Conservation (phyloP, 2,329 filamentous ascomycete species). For the Botrytis tulipae region DNA sequence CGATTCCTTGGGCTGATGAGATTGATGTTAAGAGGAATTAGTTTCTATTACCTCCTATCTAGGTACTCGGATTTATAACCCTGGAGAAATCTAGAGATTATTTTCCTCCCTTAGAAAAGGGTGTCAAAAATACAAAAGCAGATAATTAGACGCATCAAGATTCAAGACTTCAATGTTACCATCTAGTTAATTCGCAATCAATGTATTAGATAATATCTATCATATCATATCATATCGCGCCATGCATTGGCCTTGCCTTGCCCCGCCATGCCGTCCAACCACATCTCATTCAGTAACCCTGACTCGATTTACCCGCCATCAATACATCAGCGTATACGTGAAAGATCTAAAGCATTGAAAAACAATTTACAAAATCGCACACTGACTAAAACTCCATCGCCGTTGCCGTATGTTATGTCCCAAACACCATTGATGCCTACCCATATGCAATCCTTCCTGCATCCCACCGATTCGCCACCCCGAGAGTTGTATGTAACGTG, state of each 20-base stretch:
- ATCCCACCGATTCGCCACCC: slow-evolving; percentile 21
- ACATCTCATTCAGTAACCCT: neutral
- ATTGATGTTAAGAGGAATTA: slow-evolving; percentile 32
- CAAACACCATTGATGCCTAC: slow-evolving; percentile 19
- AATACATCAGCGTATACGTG: slow-evolving; percentile 10
- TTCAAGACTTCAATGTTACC: neutral
- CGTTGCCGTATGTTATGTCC: slow-evolving; percentile 4
- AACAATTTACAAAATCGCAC: neutral
- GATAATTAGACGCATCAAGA: neutral
- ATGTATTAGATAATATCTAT: slow-evolving; percentile 6
- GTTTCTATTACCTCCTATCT: neutral
- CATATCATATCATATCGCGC: neutral
- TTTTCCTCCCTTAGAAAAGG: neutral
- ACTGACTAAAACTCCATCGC: slow-evolving; percentile 4
- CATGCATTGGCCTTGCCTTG: slow-evolving; percentile 1
- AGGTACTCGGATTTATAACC: neutral
- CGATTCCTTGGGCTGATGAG: slow-evolving; percentile 65
- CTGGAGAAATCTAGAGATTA: neutral
- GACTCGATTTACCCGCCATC: neutral
- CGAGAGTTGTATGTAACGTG: slow-evolving; percentile 17
- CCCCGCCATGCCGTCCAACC: neutral
- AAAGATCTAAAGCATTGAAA: slow-evolving; percentile 1
- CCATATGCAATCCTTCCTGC: slow-evolving; percentile 20
- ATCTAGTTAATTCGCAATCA: neutral
- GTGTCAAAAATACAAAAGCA: neutral